Evolutionary conservation across 2,329 filamentous ascomycete species (phyloP).

Genomic region (Trichophyton rubrum): DNA sequence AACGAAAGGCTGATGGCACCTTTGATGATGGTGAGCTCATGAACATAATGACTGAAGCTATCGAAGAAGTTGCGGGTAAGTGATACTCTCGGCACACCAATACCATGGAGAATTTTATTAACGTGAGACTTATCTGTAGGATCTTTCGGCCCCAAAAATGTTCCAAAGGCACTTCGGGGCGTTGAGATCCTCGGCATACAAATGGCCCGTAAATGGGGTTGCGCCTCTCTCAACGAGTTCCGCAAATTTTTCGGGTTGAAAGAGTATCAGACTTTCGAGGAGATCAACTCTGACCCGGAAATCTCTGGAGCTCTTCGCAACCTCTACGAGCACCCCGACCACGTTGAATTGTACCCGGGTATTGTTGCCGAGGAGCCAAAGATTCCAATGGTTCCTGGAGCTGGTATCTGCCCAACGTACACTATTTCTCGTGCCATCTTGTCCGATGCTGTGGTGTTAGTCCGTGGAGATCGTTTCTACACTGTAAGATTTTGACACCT

Average conservation of each 20-base stretch:
- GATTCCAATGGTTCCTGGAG: slow-evolving; percentile 26
- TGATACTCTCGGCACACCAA: slow-evolving; percentile 21
- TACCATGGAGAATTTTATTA: not conserved
- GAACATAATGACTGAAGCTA: slow-evolving; percentile 47
- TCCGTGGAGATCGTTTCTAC: slow-evolving; percentile 31
- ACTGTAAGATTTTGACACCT: slow-evolving; percentile 17
- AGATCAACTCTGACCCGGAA: slow-evolving; percentile 47
- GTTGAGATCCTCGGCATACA: slow-evolving; percentile 71
- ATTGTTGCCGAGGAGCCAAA: slow-evolving; percentile 39
- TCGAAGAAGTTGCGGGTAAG: slow-evolving; percentile 58
- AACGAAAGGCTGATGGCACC: slow-evolving; percentile 48
- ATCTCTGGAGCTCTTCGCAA: slow-evolving; percentile 45
- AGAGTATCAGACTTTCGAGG: slow-evolving; percentile 44
- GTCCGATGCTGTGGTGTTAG: slow-evolving; percentile 33
- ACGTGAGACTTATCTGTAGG: not conserved
- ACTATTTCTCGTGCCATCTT: slow-evolving; percentile 31
- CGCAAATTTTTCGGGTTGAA: slow-evolving; percentile 50
- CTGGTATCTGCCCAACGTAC: slow-evolving; percentile 28
- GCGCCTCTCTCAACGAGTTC: slow-evolving; percentile 41
- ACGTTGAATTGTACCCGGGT: slow-evolving; percentile 58
- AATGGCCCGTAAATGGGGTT: slow-evolving; percentile 56
- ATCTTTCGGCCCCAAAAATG: slow-evolving; percentile 51
- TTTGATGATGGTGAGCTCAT: slow-evolving; percentile 59
- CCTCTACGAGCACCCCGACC: slow-evolving; percentile 51
- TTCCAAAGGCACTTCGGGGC: slow-evolving; percentile 58